Base-by-base conservation (phyloP, 2,329 filamentous ascomycete genomes). In the Dryadomyces quercivorus region DNA sequence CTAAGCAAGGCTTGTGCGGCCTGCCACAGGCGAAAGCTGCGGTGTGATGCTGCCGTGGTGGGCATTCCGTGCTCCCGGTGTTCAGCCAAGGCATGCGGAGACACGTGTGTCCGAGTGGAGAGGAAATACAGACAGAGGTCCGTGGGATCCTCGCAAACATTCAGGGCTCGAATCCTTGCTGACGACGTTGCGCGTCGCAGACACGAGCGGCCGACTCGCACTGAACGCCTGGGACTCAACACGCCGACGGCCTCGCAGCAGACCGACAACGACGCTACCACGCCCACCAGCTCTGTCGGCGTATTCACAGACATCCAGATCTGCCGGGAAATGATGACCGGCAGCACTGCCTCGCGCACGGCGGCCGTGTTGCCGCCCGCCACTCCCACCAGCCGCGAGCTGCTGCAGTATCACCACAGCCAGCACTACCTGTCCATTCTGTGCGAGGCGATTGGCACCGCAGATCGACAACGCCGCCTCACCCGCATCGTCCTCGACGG, bases 341-440 rank as follows among this genome's bases (percentile, higher is more conserved):
- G 34, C 5, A 18, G 40, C 34, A 18, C 34, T 2, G 13, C 40
- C 16, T 22, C 31, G n/a, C 43, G 31, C 12, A 12, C 9, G 15
- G 1, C 16, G 15, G 20, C 44, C 3, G 21, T 12, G 15, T 4
- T 12, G 3, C 12, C 2, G n/a, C 50, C 50, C 2, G 44, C 21
- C 16, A 22, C 43, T 6, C 18, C 43, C 3, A 31, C 43, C 43
- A 36, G 43, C 31, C 43, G 36, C 52, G 45, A 49, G 20, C 36
- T 53, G 15, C 36, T 53, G 7, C 43, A 53, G 34, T 53, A 53
- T 20, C 51, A 53, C 21, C 44, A 47, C n/a, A 53, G 51, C 36
- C 51, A 48, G 43, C 45, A 49, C 52, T 53, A 49, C n/a, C 45
- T 53, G 9, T 18, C 21, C 16, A 49, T 53, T 16, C 16, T 53